Evolutionary conservation across 2,329 filamentous ascomycete species (phyloP).

Genomic region (Penicillium polonicum): DNA sequence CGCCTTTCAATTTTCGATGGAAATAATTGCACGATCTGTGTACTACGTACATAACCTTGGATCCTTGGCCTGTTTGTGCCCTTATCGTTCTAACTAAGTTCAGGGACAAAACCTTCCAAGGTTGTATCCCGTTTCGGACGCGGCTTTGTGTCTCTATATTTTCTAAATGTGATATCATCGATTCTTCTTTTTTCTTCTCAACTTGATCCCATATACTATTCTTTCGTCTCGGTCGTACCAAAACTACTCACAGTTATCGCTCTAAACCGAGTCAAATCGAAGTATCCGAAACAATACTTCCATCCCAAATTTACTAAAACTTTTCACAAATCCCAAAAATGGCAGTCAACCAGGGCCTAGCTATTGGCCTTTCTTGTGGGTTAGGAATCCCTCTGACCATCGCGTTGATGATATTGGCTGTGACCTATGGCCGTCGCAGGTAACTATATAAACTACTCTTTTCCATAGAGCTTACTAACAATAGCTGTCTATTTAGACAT

Average conservation of each 20-base stretch:
- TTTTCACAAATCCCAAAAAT: background rate
- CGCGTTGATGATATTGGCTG: background rate
- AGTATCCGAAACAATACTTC: too few species aligned
- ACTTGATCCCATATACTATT: background rate
- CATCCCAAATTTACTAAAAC: background rate
- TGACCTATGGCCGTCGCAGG: background rate
- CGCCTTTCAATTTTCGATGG: background rate
- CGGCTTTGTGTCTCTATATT: background rate
- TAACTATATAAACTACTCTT: background rate
- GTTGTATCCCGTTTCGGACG: background rate
- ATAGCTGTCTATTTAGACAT: background rate
- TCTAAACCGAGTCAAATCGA: background rate
- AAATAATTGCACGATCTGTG: background rate
- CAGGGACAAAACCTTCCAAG: background rate
- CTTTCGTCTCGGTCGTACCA: background rate
- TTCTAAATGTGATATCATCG: background rate
- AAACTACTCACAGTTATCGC: background rate
- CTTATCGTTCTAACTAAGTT: background rate
- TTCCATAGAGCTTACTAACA: background rate
- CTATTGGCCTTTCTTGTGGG: background rate
- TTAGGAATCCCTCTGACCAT: background rate
- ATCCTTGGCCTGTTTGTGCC: background rate
- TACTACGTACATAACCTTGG: background rate
- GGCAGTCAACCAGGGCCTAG: background rate
- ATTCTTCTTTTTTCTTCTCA: background rate